These are phyloP conservation scores for Metschnikowia peoriensis DNA, from an alignment of 805 yeast species.

Conservation along the genomic window DNA sequence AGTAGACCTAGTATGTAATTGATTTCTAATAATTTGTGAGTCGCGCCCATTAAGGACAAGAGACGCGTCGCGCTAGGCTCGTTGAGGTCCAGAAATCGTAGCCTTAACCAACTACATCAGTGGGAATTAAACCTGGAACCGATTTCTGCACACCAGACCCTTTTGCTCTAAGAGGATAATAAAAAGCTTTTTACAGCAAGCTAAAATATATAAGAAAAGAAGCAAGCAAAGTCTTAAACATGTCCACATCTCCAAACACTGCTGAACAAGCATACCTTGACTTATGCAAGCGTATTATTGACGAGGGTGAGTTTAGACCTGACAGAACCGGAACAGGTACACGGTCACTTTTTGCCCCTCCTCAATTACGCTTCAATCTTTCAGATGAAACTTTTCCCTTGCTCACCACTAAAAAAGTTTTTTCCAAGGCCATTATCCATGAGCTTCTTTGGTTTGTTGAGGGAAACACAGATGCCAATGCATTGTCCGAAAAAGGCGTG, in stretches of 20 bases:
- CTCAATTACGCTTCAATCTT: slow-evolving; percentile 82
- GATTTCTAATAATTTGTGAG: too few species aligned
- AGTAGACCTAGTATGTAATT: too few species aligned
- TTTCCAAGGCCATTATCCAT: slow-evolving; percentile 81
- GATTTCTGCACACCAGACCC: background rate
- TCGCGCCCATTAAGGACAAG: background rate
- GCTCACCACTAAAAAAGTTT: slow-evolving; percentile 89
- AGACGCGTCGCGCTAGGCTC: background rate
- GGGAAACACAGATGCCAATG: slow-evolving; percentile 86
- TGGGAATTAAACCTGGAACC: background rate
- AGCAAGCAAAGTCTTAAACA: background rate
- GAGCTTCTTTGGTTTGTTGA: slow-evolving; percentile 91
- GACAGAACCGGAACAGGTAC: slow-evolving; percentile 99
- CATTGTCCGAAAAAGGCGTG: slow-evolving; percentile 78
- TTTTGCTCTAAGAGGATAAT: too few species aligned
- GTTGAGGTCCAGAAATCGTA: background rate
- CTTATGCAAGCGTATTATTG: slow-evolving; percentile 71
- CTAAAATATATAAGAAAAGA: background rate
- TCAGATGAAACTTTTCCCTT: slow-evolving; percentile 76
- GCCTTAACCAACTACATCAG: background rate
- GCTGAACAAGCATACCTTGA: slow-evolving; percentile 89
- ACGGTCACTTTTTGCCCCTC: slow-evolving; percentile 86
- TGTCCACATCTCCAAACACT: slow-evolving; percentile 24
- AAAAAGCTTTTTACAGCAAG: background rate
- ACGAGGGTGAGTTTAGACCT: slow-evolving; percentile 85